A percentile compares a stretch with the other conserved stretches of the same genome.
These are phyloP conservation scores for Acanthamoeba polyphaga DNA, from an alignment of 208 protist species.

Conservation along the genomic window DNA sequence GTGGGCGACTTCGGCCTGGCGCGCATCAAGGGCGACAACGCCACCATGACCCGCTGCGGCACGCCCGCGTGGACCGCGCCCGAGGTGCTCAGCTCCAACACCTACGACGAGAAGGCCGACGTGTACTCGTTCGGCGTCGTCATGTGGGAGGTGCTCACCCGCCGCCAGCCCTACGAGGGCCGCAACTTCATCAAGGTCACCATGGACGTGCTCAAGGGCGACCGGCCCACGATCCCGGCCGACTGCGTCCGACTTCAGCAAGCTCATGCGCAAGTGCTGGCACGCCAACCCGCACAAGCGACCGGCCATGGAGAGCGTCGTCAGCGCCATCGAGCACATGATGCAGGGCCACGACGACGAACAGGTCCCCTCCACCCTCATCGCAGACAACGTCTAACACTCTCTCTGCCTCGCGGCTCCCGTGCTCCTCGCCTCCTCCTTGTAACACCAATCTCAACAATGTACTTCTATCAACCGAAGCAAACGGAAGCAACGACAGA, in stretches of 20 bases:
- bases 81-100: conserved; percentile 75
- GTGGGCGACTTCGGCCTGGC: conserved; percentile 82
- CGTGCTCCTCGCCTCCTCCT: too few species aligned
- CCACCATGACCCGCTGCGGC: conserved; percentile 82
- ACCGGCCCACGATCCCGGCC: conserved; percentile 4
- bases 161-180: conserved; percentile 46
- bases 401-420: too few species aligned
- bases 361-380: neutral
- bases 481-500: too few species aligned
- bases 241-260: conserved; percentile 22
- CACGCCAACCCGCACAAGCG: conserved; percentile 4
- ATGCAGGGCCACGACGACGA: conserved; percentile 12
- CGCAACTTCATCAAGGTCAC: conserved; percentile 20
- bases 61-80: conserved; percentile 87
- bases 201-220: conserved; percentile 41
- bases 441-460: too few species aligned
- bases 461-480: too few species aligned
- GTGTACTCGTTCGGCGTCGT: conserved; percentile 88
- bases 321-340: neutral
- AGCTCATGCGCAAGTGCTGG: conserved; percentile 65
- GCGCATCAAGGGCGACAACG: conserved; percentile 75
- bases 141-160: conserved; percentile 85
- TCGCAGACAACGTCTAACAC: conserved; percentile 12
- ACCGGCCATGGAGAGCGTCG: conserved; percentile 15
- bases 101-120: conserved; percentile 83